Evolutionary conservation across 345 rosid species (phyloP).

Genomic region (Citrus sp.): DNA sequence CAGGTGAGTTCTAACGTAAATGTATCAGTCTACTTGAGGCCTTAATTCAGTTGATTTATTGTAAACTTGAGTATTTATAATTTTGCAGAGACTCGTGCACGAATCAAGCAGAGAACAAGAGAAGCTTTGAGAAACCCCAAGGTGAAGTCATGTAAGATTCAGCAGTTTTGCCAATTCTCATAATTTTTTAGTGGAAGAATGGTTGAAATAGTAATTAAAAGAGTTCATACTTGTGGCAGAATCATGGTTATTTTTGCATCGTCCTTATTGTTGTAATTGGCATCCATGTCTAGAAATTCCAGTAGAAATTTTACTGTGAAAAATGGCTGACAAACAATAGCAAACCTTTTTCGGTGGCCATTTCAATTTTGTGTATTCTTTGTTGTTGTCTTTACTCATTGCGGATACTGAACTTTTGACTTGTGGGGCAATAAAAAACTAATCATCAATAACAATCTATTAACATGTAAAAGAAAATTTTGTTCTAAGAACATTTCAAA

Average conservation of each 20-base stretch:
- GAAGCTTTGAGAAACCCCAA: conserved; percentile 87
- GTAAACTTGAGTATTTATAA: conserved; percentile 2
- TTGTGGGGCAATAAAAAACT: background rate
- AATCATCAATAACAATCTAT: background rate
- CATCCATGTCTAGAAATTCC: background rate
- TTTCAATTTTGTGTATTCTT: background rate
- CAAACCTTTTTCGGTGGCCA: background rate
- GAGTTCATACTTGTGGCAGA: background rate
- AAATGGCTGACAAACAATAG: background rate
- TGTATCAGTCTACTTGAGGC: background rate
- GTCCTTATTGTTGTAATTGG: background rate
- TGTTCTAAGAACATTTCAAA: background rate
- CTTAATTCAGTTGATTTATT: conserved; percentile 13
- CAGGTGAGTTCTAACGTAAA: conserved; percentile 36
- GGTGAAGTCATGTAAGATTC: conserved; percentile 89
- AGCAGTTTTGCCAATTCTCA: conserved; percentile 20
- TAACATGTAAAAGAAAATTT: background rate
- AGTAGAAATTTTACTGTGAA: background rate
- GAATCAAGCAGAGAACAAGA: conserved; percentile 76
- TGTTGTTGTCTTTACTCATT: background rate
- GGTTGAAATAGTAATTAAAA: conserved; percentile 10
- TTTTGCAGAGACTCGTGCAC: conserved; percentile 59
- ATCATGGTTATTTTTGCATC: background rate
- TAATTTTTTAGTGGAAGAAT: background rate
- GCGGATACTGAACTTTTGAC: background rate